Base-by-base conservation (phyloP, 495 filamentous ascomycete species). In the Neurospora tetrasperma region DNA sequence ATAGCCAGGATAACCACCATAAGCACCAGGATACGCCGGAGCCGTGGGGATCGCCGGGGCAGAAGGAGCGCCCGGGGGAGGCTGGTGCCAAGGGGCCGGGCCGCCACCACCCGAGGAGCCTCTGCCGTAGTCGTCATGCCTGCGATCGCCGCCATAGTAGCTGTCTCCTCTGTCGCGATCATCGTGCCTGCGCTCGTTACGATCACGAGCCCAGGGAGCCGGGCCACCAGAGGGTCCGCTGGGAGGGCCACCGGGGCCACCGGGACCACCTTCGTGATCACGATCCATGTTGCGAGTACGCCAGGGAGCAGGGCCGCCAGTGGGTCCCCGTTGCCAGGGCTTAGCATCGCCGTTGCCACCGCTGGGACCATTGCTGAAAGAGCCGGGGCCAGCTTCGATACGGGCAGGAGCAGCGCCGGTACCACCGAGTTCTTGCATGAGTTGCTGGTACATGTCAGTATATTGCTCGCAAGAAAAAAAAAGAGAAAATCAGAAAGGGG, bases 371-470 rank as follows among this genome's bases (percentile, higher is more conserved):
- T 85, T 84, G 76, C 83, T 82, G 70, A 82, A 84, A 11, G 87
- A 87, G 38, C 88, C 89, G 14, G 94, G 92, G 31, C 93, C 94
- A 62, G 90, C 93, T 86, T 98, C 96, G 76, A 98, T 97, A 72
- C 90, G 92, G 76, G 91, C 91, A 76, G 91, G 89, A 69, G 88
- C 88, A 68, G 90, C 87, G 46, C 87, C 89, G 74, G 86, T 85
- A 43, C 88, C 86, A 46, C 92, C 93, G 73, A 99, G 86, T 87
- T 98, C 96, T 89, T 95, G 90, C 93, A 99, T 96, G 80, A 99
- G 93, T 92, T 95, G 91, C 93, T 96, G 77, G 12, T 71, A 73
- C 48, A 20, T 43, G 79, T 88, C 79, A 86, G 81, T 81, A 70
- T 68, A 39, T 20, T 68, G 14, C 27, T 62, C 10, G 5, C 43